Conservation (phyloP, 768 basidiomycete species). For the Calvatia gigantea region DNA sequence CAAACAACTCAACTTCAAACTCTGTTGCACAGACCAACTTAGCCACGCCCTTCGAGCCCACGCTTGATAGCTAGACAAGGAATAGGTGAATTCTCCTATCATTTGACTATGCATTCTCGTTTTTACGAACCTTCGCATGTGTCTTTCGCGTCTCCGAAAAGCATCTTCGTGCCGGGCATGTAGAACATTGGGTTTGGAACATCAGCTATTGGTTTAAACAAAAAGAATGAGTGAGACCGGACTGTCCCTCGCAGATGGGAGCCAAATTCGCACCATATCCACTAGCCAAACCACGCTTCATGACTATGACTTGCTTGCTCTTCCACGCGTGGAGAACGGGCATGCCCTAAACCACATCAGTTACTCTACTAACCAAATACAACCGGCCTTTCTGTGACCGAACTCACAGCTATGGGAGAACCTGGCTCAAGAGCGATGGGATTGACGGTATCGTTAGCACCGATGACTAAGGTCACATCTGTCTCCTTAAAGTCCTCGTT, state of each 20-base stretch:
- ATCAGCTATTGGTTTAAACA: conserved; percentile 50
- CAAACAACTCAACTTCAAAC: background rate
- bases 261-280: conserved; percentile 63
- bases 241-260: background rate
- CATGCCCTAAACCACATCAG: conserved; percentile 55
- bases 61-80: conserved; percentile 50
- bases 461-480: conserved; percentile 87
- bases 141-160: conserved; percentile 90
- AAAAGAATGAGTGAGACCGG: conserved; percentile 8
- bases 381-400: background rate
- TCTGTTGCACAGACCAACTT: background rate
- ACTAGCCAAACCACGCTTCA: conserved; percentile 89
- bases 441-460: conserved; percentile 91
- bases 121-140: conserved; percentile 69
- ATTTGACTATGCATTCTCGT: background rate
- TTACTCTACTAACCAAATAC: background rate
- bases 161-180: conserved; percentile 86
- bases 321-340: conserved; percentile 92
- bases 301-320: conserved; percentile 88
- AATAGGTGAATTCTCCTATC: conserved; percentile 4
- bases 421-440: conserved; percentile 86
- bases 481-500: conserved; percentile 89
- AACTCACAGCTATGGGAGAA: conserved; percentile 71
- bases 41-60: conserved; percentile 39
- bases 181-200: conserved; percentile 95